Evolutionary conservation across 768 basidiomycete genomes (phyloP), one percentile per base, ranked within the genome.

Genomic region (Lentinula edodes): DNA sequence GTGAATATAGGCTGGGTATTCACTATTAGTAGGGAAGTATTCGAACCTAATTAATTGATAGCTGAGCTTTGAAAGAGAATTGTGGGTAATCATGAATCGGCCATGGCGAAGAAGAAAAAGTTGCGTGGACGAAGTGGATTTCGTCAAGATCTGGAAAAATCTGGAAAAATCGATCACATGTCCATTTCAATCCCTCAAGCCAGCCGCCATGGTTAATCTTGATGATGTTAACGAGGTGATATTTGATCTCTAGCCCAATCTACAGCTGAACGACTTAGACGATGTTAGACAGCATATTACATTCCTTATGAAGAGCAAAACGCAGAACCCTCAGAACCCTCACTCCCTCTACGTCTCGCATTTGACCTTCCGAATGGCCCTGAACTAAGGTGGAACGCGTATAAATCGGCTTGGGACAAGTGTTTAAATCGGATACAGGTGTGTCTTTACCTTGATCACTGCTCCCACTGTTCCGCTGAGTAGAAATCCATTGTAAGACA

Each of bases 351-450:
- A 36, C 6, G 53, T 32, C 28, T 41, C 15, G 39, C 45, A 7
- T 48, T 28, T 34, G 56, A 62, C n/a, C 20, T 58, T 46, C 53
- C n/a, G 13, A 38, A 52, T 23, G 60, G 20, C 23, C 28, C 45
- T 42, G 43, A 35, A 34, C 18, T 81, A 45, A 78, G 85, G 28
- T 72, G 87, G 53, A 66, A 76, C 52, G 83, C 81, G 5, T 90
- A 89, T 69, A 79, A 68, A 54, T 67, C 65, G 1, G 83, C 83
- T 1, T 90, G 88, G 88, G 73, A 65, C 58, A 84, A 78, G 62
- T 89, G 87, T 68, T 71, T 88, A 34, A 68, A 73, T 8, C 79
- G 81, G 16, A 72, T 88, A 18, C 82, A 84, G 74, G 86, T 88
- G 63, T 16, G 52, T 52, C 3, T 63, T n/a, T 34, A 55, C 8